Percentiles rank a stretch among this genome's conserved stretches.
Evolutionary conservation across 306 rosid genomes (phyloP).

Genomic region (Fagus sylvatica): DNA sequence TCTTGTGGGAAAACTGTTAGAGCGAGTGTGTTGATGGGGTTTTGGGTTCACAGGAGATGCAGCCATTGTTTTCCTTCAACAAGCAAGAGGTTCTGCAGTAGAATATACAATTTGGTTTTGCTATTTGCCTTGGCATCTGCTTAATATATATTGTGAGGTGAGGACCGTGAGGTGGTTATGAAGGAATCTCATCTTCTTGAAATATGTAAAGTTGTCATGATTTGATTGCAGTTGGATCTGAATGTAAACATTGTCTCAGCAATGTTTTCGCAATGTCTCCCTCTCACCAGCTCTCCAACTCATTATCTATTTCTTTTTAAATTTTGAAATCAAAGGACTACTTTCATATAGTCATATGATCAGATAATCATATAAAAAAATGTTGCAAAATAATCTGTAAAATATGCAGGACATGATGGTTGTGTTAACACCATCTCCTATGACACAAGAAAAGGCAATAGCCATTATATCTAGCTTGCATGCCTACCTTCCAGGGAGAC

Average conservation of each 20-base stretch:
- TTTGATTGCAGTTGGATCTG: conserved; percentile 7
- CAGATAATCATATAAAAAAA: no score
- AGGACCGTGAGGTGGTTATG: conserved; percentile 31
- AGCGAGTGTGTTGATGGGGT: conserved; percentile 20
- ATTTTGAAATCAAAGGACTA: no score
- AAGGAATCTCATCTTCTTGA: conserved; percentile 22
- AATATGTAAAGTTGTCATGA: conserved; percentile 24
- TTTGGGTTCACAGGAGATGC: conserved; percentile 18
- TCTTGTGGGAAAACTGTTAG: conserved; percentile 25
- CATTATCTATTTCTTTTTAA: no score
- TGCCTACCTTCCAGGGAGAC: no score
- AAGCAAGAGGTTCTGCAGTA: not conserved
- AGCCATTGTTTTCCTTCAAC: conserved; percentile 1
- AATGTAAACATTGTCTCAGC: conserved; percentile 10
- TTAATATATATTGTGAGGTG: conserved; percentile 19
- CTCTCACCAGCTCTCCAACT: conserved; percentile 15
- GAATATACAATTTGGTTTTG: no score
- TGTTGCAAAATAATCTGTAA: no score
- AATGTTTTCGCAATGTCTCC: conserved; percentile 26
- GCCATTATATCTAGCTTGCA: no score
- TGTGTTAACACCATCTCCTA: no score
- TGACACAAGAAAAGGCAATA: no score
- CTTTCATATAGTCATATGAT: no score
- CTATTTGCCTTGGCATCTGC: not conserved
- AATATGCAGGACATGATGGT: no score